Conservation (phyloP, 345 rosid genomes). For the Eucalyptus polybractea region DNA sequence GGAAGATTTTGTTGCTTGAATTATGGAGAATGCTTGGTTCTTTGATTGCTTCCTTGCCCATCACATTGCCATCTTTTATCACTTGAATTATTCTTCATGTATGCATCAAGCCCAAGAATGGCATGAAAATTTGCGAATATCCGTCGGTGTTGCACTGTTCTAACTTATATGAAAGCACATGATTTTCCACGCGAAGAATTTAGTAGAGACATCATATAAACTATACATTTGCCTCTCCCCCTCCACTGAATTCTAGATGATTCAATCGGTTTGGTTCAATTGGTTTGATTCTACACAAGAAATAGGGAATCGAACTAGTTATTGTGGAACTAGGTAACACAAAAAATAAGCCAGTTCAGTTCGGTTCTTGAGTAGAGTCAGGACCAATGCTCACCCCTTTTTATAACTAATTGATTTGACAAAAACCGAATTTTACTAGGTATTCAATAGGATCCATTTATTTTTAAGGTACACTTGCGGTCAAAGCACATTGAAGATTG, state of each 20-base stretch:
- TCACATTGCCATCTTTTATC: slow-evolving; percentile 56
- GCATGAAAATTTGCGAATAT: slow-evolving; percentile 16
- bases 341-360: fast-evolving
- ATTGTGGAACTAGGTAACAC: background rate
- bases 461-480: background rate
- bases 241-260: background rate
- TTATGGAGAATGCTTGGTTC: slow-evolving; percentile 91
- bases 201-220: background rate
- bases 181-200: background rate
- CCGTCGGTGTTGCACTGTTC: background rate
- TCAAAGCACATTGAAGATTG: background rate
- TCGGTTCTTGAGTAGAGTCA: fast-evolving
- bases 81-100: slow-evolving; percentile 58
- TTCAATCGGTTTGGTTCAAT: fast-evolving
- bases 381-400: background rate
- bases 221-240: background rate
- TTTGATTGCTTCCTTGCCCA: slow-evolving; percentile 81
- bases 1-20: slow-evolving; percentile 40
- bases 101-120: slow-evolving; percentile 83
- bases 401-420: background rate
- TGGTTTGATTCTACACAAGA: fast-evolving
- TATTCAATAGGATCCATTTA: background rate
- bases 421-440: background rate
- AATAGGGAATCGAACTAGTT: background rate
- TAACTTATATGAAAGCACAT: background rate